Percentiles rank a stretch among this genome's conserved stretches.
These are phyloP conservation scores for Pseudogymnoascus sp. DNA, from an alignment of 2,329 filamentous ascomycete species.

Conservation along the genomic window DNA sequence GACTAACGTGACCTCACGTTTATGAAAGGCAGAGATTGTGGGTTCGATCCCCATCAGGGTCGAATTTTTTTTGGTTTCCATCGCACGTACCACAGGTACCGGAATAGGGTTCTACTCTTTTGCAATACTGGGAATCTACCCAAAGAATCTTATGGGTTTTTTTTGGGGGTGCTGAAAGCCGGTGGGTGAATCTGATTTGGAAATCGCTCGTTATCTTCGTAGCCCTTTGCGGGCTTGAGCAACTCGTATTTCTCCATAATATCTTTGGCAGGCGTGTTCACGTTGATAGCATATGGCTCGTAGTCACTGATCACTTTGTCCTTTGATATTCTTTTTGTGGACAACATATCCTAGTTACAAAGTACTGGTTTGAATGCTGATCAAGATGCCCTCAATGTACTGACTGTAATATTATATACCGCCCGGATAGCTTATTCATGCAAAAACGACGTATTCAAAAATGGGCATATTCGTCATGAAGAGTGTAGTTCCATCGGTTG, in stretches of 20 bases:
- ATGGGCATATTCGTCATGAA: not conserved
- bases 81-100: not conserved
- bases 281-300: too few relatives aligned
- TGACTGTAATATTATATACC: not conserved
- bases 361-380: not conserved
- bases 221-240: too few relatives aligned
- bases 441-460: not conserved
- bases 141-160: not conserved
- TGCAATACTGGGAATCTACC: not conserved
- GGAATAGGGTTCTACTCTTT: not conserved
- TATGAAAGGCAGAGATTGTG: conserved; percentile 9
- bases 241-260: too few relatives aligned
- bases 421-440: not conserved
- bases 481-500: not conserved
- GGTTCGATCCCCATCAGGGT: conserved; percentile 9
- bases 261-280: too few relatives aligned
- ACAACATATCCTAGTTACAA: not conserved
- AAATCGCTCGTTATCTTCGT: too few relatives aligned
- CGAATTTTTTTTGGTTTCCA: not conserved
- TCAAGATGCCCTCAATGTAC: not conserved
- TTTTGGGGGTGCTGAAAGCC: not conserved
- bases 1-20: conserved; percentile 5
- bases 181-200: too few relatives aligned
- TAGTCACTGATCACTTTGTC: too few relatives aligned
- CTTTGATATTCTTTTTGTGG: too few relatives aligned